Conservation (phyloP, 768 basidiomycete genomes). For the Suillus ampliporus region DNA sequence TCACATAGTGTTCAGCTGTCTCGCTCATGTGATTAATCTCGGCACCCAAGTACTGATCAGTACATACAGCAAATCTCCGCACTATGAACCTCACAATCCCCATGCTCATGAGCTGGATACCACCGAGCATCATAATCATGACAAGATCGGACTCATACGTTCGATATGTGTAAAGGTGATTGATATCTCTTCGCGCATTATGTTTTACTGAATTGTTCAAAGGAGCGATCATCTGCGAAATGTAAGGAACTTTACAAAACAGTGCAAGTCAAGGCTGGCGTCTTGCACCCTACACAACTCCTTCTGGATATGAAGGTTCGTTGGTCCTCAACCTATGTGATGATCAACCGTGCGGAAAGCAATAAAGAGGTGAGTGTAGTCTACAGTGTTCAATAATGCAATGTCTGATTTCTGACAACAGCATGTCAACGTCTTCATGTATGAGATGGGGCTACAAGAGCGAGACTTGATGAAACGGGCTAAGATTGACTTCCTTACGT, state of each 20-base stretch:
- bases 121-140: neutral
- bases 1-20: slow-evolving; percentile 27
- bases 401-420: neutral
- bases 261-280: slow-evolving; percentile 12
- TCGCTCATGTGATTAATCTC: slow-evolving; percentile 42
- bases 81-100: neutral
- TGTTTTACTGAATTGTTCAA: slow-evolving; percentile 9
- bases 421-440: neutral
- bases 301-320: slow-evolving; percentile 37
- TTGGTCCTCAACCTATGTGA: slow-evolving; percentile 40
- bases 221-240: slow-evolving; percentile 26
- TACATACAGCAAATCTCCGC: neutral
- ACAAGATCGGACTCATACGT: slow-evolving; percentile 30
- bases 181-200: neutral
- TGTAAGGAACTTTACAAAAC: slow-evolving; percentile 27
- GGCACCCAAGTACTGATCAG: slow-evolving; percentile 37
- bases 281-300: slow-evolving; percentile 16
- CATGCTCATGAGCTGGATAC: neutral
- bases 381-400: no score
- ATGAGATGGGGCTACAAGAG: slow-evolving; percentile 2
- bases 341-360: slow-evolving; percentile 25
- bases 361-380: neutral
- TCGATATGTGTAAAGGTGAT: slow-evolving; percentile 20
- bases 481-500: neutral
- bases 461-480: neutral